Conservation (phyloP, 345 rosid genomes). For the Citrus mangshanensis region DNA sequence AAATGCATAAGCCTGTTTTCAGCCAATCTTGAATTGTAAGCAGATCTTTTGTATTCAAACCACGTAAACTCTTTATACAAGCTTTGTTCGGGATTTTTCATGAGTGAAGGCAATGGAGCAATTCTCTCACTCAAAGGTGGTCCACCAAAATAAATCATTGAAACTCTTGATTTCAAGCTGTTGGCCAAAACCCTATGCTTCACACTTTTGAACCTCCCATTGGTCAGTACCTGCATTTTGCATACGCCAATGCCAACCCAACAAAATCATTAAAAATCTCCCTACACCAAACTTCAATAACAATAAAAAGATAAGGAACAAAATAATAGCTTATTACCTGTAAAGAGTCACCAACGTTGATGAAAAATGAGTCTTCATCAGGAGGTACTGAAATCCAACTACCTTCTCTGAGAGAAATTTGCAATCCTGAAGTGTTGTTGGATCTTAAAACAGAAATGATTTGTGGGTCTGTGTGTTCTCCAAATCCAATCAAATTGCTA, state of each 20-base stretch:
- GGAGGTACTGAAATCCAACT: conserved; percentile 80
- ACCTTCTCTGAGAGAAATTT: conserved; percentile 60
- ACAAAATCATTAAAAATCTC: too few species aligned
- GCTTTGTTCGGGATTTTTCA: conserved; percentile 45
- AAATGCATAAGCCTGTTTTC: conserved; percentile 60
- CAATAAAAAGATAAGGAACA: too few species aligned
- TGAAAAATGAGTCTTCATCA: conserved; percentile 67
- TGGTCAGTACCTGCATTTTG: conserved; percentile 68
- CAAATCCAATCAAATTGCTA: conserved; percentile 57
- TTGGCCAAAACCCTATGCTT: conserved; percentile 78
- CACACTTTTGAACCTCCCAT: conserved; percentile 85
- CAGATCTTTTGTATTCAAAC: conserved; percentile 74
- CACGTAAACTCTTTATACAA: conserved; percentile 84
- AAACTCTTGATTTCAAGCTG: conserved; percentile 54
- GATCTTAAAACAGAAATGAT: conserved; percentile 77
- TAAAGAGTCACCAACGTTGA: conserved; percentile 81
- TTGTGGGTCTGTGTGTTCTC: conserved; percentile 94
- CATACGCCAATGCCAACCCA: too few species aligned
- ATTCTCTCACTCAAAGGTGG: conserved; percentile 67
- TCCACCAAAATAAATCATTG: conserved; percentile 88
- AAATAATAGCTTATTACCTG: conserved; percentile 41
- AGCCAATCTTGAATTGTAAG: conserved; percentile 57
- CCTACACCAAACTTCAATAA: too few species aligned
- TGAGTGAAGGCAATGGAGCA: conserved; percentile 51
- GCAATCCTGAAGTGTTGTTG: conserved; percentile 83